Conservation (phyloP, 768 basidiomycete species). For the Suillus variegatus region DNA sequence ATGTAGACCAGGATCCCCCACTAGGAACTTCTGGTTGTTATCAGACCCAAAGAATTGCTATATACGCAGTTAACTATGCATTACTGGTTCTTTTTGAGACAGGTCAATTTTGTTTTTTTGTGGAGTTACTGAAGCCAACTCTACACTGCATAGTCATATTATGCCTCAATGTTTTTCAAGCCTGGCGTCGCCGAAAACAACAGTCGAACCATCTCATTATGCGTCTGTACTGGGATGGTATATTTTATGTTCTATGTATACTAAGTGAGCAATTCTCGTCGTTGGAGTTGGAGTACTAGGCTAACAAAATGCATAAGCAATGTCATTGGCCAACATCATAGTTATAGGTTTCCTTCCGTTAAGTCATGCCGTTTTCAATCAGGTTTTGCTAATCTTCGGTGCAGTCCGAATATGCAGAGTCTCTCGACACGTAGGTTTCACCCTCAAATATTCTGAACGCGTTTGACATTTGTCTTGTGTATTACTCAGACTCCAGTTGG, state of each 20-base stretch:
- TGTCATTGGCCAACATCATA: not conserved
- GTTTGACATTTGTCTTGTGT: not conserved
- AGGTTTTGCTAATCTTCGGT: not conserved
- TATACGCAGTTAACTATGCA: not conserved
- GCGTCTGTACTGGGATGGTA: constrained; percentile 2
- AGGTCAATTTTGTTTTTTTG: not conserved
- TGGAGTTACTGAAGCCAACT: not conserved
- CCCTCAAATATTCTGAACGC: not conserved
- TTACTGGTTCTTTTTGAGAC: not conserved
- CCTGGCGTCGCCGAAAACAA: not conserved
- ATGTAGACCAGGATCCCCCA: not conserved
- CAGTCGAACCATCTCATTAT: not conserved
- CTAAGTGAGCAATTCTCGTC: not conserved
- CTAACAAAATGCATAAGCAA: not conserved
- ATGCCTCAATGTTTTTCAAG: not conserved
- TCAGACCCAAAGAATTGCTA: not conserved
- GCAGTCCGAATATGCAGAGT: not conserved
- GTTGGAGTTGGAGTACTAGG: not conserved
- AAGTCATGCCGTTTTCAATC: not conserved
- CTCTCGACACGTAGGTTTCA: not conserved
- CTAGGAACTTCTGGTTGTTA: not conserved
- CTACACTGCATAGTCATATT: not conserved
- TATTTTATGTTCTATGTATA: not conserved
- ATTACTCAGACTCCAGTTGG: not conserved
- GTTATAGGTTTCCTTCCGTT: not conserved